These are phyloP conservation scores for Triadica sebifera DNA, from an alignment of 345 rosid genomes.

Conservation along the genomic window DNA sequence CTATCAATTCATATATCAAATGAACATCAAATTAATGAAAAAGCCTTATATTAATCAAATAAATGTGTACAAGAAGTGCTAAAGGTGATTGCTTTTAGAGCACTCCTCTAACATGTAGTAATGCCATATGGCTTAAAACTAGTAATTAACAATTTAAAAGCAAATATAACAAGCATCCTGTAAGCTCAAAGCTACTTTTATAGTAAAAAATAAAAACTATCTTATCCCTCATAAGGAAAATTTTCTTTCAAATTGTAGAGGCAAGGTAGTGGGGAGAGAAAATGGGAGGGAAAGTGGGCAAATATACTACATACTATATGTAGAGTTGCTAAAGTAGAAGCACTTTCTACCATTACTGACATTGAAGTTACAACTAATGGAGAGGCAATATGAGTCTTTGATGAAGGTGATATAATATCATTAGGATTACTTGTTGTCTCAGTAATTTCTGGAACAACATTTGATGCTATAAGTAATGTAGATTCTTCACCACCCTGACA, in stretches of 20 bases:
- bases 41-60: no score
- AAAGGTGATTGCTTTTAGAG: no score
- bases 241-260: not conserved
- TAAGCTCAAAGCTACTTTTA: not conserved
- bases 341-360: constrained; percentile 74
- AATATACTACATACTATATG: constrained; percentile 57
- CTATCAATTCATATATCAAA: no score
- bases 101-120: no score
- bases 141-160: not conserved
- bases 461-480: constrained; percentile 46
- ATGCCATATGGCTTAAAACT: not conserved
- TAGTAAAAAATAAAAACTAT: not conserved
- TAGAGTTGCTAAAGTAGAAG: constrained; percentile 84
- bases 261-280: not conserved
- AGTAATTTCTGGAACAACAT: constrained; percentile 50
- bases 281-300: not conserved
- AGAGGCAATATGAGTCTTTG: constrained; percentile 52
- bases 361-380: no score
- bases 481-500: constrained; percentile 69
- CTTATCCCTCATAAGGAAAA: not conserved
- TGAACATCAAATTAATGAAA: no score
- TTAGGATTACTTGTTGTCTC: constrained; percentile 47
- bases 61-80: no score
- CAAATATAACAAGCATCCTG: not conserved
- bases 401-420: constrained; percentile 47